These are phyloP conservation scores for Xylariaceae sp. DNA, from an alignment of 2,329 filamentous ascomycete species.

Conservation along the genomic window DNA sequence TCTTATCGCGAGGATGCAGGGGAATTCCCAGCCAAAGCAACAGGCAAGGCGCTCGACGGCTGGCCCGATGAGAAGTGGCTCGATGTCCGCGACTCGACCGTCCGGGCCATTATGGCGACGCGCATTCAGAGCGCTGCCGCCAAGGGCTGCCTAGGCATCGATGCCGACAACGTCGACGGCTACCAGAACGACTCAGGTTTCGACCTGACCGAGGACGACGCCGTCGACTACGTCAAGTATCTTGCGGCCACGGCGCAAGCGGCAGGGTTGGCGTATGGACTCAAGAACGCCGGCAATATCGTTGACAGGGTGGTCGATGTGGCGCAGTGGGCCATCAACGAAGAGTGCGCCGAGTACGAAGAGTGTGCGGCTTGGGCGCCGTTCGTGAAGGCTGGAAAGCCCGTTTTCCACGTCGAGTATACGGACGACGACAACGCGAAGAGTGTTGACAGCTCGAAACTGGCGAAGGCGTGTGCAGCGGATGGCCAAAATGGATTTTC, in stretches of 20 bases:
- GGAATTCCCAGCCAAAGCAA: conserved; percentile 60
- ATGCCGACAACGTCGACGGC: conserved; percentile 75
- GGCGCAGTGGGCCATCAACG: conserved; percentile 73
- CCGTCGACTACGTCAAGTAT: conserved; percentile 66
- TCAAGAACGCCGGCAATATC: conserved; percentile 73
- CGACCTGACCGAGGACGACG: conserved; percentile 60
- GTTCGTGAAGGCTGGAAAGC: conserved; percentile 67
- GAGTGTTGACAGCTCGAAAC: conserved; percentile 3
- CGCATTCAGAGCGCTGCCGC: conserved; percentile 64
- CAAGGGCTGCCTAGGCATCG: conserved; percentile 73
- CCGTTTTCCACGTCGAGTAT: conserved; percentile 78
- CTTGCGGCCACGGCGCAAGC: conserved; percentile 61
- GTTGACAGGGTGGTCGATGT: conserved; percentile 54
- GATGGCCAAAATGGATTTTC: conserved; percentile 27
- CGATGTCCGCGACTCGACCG: conserved; percentile 60
- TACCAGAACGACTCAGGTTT: conserved; percentile 71
- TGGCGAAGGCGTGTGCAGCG: conserved; percentile 19
- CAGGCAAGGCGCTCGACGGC: conserved; percentile 64
- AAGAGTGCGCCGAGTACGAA: conserved; percentile 67
- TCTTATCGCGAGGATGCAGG: conserved; percentile 64
- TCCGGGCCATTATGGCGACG: conserved; percentile 69
- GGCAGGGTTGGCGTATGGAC: conserved; percentile 65
- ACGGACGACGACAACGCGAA: conserved; percentile 52
- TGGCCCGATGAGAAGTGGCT: conserved; percentile 75
- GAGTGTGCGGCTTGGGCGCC: conserved; percentile 65